Base-by-base conservation (phyloP, 495 filamentous ascomycete genomes). In the Neurospora sp. region DNA sequence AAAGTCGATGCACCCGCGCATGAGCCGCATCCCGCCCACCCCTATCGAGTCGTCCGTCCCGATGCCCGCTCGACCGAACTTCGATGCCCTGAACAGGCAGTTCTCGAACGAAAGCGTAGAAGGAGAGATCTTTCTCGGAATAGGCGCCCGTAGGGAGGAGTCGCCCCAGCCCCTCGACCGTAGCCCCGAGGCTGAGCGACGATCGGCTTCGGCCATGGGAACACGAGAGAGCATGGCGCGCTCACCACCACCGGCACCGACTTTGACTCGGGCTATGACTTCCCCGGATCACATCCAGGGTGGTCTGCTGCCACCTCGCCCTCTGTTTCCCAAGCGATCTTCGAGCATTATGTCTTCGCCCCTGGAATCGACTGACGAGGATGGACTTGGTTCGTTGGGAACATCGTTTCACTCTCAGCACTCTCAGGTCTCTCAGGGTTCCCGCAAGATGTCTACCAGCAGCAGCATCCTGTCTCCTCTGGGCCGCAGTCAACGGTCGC, bases 1-100 rank as follows among this genome's bases (percentile, higher is more conserved):
- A 2, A 84, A 88, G 54, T 95, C 92, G 12, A 88, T 92, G 80
- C 89, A 95, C 77, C 92, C 92, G 49, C 87, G 89, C 20, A 86
- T 95, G 80, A 93, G 92, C 78, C 86, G 85, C 18, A 82, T 92
- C 54, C 87, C 88, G 16, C 83, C 87, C 18, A 85, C 86, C 0
- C 86, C 86, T 20, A 86, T 88, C 66, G 83, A 87, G 35, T 80
- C 81, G 62, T 62, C 54, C 54, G 76, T 83, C 37, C 84, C 83
- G 3, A n/a, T 84, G n/a, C 83, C 83, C 2, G 76, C 80, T 4
- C 79, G 78, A 23, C 79, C 82, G 1, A 84, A 80, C 44, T 31
- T 78, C 38, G 80, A 83, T 35, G 71, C 75, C 5, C 54, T 76
- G 27, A 82, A 82, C 9, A 79, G 78, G 39, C 78, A 80, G 39